These are phyloP conservation scores for Coffea eugenioides DNA, from an alignment of 257 asterid genomes.

Conservation along the genomic window DNA sequence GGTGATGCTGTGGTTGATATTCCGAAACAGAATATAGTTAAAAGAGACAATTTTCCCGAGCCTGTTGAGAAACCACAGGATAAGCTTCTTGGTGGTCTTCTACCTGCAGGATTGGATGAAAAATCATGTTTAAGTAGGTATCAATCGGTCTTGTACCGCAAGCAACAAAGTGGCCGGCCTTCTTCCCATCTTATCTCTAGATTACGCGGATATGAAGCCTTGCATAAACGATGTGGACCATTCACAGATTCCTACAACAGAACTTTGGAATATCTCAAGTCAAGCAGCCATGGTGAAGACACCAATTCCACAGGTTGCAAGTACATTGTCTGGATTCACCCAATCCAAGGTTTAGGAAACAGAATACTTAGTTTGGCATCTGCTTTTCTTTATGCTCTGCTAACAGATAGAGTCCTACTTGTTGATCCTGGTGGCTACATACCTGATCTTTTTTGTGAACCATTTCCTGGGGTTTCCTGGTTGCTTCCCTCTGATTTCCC, in stretches of 20 bases:
- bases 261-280: slow-evolving; percentile 45
- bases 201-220: slow-evolving; percentile 66
- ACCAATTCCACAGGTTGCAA: slow-evolving; percentile 48
- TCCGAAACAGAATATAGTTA: neutral
- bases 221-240: slow-evolving; percentile 73
- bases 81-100: slow-evolving; percentile 59
- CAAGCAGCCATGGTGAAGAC: slow-evolving; percentile 32
- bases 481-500: slow-evolving; percentile 71
- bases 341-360: slow-evolving; percentile 77
- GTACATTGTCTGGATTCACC: slow-evolving; percentile 62
- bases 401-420: slow-evolving; percentile 78
- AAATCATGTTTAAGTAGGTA: slow-evolving; percentile 68
- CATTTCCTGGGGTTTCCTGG: slow-evolving; percentile 71
- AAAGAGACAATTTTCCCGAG: slow-evolving; percentile 10
- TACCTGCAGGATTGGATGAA: slow-evolving; percentile 57
- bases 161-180: slow-evolving; percentile 31
- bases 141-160: slow-evolving; percentile 50
- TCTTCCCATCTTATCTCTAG: slow-evolving; percentile 66
- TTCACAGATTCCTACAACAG: slow-evolving; percentile 50
- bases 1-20: slow-evolving; percentile 26
- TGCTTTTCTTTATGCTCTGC: slow-evolving; percentile 78
- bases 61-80: slow-evolving; percentile 42
- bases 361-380: slow-evolving; percentile 62
- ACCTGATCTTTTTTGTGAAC: slow-evolving; percentile 79
- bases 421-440: slow-evolving; percentile 58